These are phyloP conservation scores for Xylariales sp. DNA, from an alignment of 2,329 filamentous ascomycete genomes.

Conservation along the genomic window DNA sequence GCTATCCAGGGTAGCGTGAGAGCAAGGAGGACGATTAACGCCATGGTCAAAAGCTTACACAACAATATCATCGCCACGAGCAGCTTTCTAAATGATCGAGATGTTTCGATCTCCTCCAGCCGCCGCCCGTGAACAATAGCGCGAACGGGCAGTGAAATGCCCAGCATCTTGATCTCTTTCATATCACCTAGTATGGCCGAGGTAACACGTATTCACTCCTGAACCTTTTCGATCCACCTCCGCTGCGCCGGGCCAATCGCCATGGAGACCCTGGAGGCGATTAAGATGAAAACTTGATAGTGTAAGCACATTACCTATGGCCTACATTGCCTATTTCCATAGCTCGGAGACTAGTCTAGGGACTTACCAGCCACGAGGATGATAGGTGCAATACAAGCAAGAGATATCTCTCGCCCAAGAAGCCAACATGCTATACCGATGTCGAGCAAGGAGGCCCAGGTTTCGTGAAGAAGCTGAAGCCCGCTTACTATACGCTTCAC, in stretches of 20 bases:
- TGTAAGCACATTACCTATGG: background rate
- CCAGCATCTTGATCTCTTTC: slow-evolving; percentile 4
- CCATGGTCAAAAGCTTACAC: background rate
- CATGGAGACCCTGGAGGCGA: slow-evolving; percentile 5
- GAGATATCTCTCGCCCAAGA: slow-evolving; percentile 19
- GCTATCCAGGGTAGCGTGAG: no score
- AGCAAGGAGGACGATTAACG: background rate
- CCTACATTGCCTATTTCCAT: no score
- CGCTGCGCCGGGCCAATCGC: slow-evolving; percentile 17
- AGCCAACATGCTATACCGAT: slow-evolving; percentile 23
- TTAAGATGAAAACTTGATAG: background rate
- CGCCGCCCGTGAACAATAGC: background rate
- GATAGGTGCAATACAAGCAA: slow-evolving; percentile 10
- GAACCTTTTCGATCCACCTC: slow-evolving; percentile 37
- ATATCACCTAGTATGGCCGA: slow-evolving; percentile 35
- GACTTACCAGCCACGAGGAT: background rate
- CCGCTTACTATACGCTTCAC: slow-evolving; percentile 20
- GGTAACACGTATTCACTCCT: slow-evolving; percentile 36
- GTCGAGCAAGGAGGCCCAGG: slow-evolving; percentile 23
- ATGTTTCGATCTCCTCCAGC: slow-evolving; percentile 1
- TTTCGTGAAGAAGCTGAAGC: slow-evolving; percentile 18
- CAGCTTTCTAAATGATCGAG: background rate
- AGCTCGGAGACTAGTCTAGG: background rate
- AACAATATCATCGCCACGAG: background rate
- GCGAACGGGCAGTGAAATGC: background rate